These are phyloP conservation scores for Mimosa bimucronata DNA, from an alignment of 306 rosid species.

Conservation along the genomic window DNA sequence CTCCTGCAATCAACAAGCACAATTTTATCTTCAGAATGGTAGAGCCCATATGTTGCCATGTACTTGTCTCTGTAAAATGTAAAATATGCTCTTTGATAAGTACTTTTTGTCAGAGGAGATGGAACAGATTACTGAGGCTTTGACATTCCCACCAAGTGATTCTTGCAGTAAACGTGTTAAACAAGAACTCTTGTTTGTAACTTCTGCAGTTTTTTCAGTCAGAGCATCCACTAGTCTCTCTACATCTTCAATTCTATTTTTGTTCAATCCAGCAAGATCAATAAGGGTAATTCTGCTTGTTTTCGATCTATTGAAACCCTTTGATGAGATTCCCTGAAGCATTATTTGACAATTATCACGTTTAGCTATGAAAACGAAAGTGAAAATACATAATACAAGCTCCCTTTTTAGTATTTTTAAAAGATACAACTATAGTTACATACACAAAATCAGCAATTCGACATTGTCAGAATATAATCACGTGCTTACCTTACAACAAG, in stretches of 20 bases:
- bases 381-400: background rate
- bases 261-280: slow-evolving; percentile 85
- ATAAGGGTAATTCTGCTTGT: slow-evolving; percentile 86
- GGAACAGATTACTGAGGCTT: slow-evolving; percentile 78
- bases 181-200: slow-evolving; percentile 51
- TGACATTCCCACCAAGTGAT: slow-evolving; percentile 81
- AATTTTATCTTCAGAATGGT: slow-evolving; percentile 13
- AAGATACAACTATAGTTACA: background rate
- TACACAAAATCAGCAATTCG: background rate
- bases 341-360: slow-evolving; percentile 31
- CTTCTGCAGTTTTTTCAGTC: slow-evolving; percentile 52
- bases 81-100: slow-evolving; percentile 13
- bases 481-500: slow-evolving; percentile 86
- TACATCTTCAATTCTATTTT: slow-evolving; percentile 49
- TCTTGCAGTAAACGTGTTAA: slow-evolving; percentile 71
- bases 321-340: slow-evolving; percentile 66
- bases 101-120: slow-evolving; percentile 76
- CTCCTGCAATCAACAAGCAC: slow-evolving; percentile 61
- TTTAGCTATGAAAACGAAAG: slow-evolving; percentile 9
- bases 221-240: slow-evolving; percentile 70
- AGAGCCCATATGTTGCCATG: background rate
- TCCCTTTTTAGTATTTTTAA: background rate
- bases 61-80: slow-evolving; percentile 21
- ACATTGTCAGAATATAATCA: slow-evolving; percentile 13
- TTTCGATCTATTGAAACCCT: slow-evolving; percentile 76